Percentiles rank a stretch among this genome's conserved stretches.
Conservation (phyloP, 106 monocot species). For the Dioscorea alata region DNA sequence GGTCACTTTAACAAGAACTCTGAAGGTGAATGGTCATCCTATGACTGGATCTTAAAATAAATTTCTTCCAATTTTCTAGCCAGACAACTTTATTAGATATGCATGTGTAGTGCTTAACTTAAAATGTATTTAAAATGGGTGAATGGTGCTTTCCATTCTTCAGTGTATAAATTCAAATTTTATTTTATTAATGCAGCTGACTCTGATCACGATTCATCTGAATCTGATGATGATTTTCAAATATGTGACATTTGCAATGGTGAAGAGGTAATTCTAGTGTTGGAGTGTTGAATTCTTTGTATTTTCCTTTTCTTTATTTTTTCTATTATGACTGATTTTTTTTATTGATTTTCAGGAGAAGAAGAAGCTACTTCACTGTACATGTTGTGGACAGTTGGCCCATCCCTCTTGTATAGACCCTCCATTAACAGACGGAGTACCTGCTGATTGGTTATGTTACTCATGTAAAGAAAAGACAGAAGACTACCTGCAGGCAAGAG, state of each 20-base stretch:
- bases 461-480: constrained; percentile 88
- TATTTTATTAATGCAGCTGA: constrained; percentile 51
- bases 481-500: constrained; percentile 68
- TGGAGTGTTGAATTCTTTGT: constrained; percentile 10
- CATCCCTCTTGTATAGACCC: constrained; percentile 85
- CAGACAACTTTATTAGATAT: too few species aligned
- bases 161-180: neutral
- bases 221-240: constrained; percentile 97
- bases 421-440: constrained; percentile 52
- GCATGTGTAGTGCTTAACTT: too few species aligned
- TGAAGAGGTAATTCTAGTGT: constrained; percentile 62
- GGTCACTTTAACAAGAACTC: too few species aligned
- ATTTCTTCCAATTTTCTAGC: too few species aligned
- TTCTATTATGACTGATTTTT: neutral
- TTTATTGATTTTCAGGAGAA: constrained; percentile 48
- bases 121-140: too few species aligned
- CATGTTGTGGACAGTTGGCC: constrained; percentile 76
- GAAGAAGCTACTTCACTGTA: constrained; percentile 80
- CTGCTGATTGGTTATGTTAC: constrained; percentile 79
- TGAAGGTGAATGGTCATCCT: too few species aligned
- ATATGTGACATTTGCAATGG: constrained; percentile 86
- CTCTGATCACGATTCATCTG: constrained; percentile 68
- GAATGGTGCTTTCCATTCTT: too few species aligned
- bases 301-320: constrained; percentile 3
- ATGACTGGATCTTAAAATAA: too few species aligned